phyloP scores from a whole-genome alignment of 78 protist species.

The Planoprotostelium fungivorum region DNA sequence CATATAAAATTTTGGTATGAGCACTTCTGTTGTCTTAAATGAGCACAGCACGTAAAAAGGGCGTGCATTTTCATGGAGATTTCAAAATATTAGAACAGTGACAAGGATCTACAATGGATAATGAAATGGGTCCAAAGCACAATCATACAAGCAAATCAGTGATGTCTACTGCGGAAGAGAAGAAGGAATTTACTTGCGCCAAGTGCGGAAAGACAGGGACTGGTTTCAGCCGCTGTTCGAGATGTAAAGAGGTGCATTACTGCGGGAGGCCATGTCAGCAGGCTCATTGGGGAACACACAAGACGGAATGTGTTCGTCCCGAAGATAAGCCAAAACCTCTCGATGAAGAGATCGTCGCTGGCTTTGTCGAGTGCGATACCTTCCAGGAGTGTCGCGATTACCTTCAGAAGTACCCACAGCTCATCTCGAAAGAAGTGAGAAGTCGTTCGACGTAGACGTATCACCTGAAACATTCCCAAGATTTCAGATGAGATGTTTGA shows the following conservation, averaged over 20 bases:
- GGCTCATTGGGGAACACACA: not conserved
- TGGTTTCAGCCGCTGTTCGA: not conserved
- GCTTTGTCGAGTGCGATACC: not conserved
- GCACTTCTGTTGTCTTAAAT: no score
- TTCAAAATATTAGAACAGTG: no score
- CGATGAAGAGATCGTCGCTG: not conserved
- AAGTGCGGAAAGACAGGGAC: not conserved
- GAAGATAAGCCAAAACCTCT: not conserved
- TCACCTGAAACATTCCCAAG: not conserved
- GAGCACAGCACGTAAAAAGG: no score
- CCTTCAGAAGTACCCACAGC: not conserved
- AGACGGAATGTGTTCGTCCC: not conserved
- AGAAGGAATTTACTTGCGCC: no score
- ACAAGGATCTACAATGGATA: no score
- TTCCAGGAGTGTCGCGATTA: not conserved
- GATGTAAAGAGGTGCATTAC: not conserved
- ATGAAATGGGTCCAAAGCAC: no score
- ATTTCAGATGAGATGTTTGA: not conserved
- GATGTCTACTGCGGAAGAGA: no score
- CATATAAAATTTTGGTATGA: no score
- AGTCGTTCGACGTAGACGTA: not conserved
- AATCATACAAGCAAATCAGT: no score
- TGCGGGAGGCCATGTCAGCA: not conserved
- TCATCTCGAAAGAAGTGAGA: not conserved
- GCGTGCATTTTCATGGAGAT: no score